Percentiles rank a stretch among this genome's conserved stretches.
These are phyloP conservation scores for Fagus crenata DNA, from an alignment of 306 rosid species.

Conservation along the genomic window DNA sequence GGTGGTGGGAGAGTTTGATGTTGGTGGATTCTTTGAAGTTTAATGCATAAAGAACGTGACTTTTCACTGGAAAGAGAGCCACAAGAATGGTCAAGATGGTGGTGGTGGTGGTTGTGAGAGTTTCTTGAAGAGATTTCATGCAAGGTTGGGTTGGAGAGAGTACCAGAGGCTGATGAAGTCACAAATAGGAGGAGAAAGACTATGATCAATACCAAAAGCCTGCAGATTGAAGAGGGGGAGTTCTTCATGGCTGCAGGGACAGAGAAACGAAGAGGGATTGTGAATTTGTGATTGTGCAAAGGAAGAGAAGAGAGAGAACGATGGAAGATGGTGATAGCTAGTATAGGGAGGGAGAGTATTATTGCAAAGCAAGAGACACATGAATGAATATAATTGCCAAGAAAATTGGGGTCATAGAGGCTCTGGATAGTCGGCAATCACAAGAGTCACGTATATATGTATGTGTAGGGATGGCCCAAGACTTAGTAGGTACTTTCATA, in stretches of 20 bases:
- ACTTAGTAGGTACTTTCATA: too few species aligned
- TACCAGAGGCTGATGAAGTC: conserved; percentile 25
- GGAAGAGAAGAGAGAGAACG: not conserved
- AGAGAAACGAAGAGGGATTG: conserved; percentile 13
- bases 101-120: not conserved
- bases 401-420: conserved; percentile 30
- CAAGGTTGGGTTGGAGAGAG: not conserved
- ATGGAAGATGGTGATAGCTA: conserved; percentile 3
- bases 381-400: conserved; percentile 49
- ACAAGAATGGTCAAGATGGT: conserved; percentile 37
- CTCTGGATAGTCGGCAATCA: conserved; percentile 28
- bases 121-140: conserved; percentile 30
- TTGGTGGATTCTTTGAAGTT: conserved; percentile 44
- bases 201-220: conserved; percentile 12
- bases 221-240: conserved; percentile 46
- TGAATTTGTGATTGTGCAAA: conserved; percentile 5
- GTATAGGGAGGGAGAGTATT: conserved; percentile 31
- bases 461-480: not conserved
- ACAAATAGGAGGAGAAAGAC: conserved; percentile 19
- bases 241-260: conserved; percentile 53
- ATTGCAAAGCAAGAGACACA: conserved; percentile 65
- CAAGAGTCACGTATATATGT: conserved; percentile 33
- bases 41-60: conserved; percentile 64
- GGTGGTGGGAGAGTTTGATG: conserved; percentile 15
- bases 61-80: conserved; percentile 52